These are phyloP conservation scores for Aphelidium insulamus DNA, from an alignment of 371 early-diverging fungal species.

Conservation along the genomic window DNA sequence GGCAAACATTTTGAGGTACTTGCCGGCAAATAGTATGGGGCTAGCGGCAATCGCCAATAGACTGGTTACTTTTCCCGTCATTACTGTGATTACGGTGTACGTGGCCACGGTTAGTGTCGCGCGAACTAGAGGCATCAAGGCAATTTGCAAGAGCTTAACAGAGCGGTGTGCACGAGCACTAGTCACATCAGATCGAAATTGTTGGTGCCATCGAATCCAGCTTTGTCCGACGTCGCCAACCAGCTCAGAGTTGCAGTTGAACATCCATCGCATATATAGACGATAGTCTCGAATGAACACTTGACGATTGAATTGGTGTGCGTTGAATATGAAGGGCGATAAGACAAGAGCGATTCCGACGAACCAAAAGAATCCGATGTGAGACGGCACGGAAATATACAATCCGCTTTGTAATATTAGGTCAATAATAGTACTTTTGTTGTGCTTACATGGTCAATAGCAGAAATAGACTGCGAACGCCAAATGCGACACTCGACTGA, in stretches of 20 bases:
- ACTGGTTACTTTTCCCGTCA: too few relatives aligned
- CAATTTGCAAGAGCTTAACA: slow-evolving; percentile 19
- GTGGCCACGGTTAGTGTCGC: slow-evolving; percentile 40
- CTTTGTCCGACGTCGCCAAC: too few relatives aligned
- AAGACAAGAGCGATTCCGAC: slow-evolving; percentile 44
- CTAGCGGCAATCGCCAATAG: too few relatives aligned
- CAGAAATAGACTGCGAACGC: slow-evolving; percentile 41
- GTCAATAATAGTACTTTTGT: too few relatives aligned
- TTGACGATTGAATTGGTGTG: slow-evolving; percentile 46
- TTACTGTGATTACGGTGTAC: slow-evolving; percentile 43
- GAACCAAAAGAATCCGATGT: slow-evolving; percentile 65
- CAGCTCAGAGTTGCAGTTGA: slow-evolving; percentile 55
- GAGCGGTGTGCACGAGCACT: slow-evolving; percentile 52
- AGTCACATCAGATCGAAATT: slow-evolving; percentile 32
- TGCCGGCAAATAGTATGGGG: too few relatives aligned
- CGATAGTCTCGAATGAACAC: slow-evolving; percentile 60
- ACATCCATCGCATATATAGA: slow-evolving; percentile 57
- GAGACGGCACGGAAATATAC: too few relatives aligned
- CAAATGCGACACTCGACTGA: slow-evolving; percentile 50
- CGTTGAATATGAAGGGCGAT: slow-evolving; percentile 63
- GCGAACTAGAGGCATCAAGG: slow-evolving; percentile 39
- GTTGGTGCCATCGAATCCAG: too few relatives aligned
- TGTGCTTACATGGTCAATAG: slow-evolving; percentile 43
- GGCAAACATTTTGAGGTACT: too few relatives aligned
- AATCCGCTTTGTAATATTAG: too few relatives aligned